phyloP scores from a whole-genome alignment of 352 stramenopile species.

The Elongisporangium senticosum region DNA sequence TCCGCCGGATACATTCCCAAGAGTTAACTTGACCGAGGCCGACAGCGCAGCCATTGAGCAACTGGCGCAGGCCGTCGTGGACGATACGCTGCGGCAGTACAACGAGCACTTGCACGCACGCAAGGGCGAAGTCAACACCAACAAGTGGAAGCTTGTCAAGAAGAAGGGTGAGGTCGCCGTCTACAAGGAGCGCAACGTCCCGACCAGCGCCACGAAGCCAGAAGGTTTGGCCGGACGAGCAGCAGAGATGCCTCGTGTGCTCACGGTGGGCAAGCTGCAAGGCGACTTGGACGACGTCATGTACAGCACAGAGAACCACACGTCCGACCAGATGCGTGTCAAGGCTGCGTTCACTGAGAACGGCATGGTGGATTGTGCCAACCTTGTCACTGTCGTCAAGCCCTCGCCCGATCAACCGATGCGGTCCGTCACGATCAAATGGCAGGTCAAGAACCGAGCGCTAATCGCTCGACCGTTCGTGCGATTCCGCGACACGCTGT shows the following conservation, averaged over 20 bases:
- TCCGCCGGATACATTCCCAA: too few relatives aligned
- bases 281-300: conserved; percentile 14
- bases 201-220: background rate
- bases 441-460: conserved; percentile 37
- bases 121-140: conserved; percentile 22
- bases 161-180: conserved; percentile 21
- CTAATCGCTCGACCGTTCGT: too few relatives aligned
- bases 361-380: conserved; percentile 42
- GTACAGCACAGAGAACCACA: conserved; percentile 15
- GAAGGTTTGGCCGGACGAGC: background rate
- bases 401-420: conserved; percentile 37
- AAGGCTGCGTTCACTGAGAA: conserved; percentile 43
- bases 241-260: background rate
- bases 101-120: too few relatives aligned
- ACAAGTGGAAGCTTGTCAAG: conserved; percentile 46
- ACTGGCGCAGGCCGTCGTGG: too few relatives aligned
- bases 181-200: conserved; percentile 16
- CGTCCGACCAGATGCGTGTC: conserved; percentile 41
- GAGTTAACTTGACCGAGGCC: too few relatives aligned
- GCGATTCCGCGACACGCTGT: conserved; percentile 60
- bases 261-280: conserved; percentile 7
- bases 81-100: too few relatives aligned
- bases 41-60: too few relatives aligned
- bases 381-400: conserved; percentile 25
- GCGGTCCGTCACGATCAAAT: conserved; percentile 52